Percentiles rank a stretch among this genome's conserved stretches.
phyloP scores from a whole-genome alignment of 768 basidiomycete species.

The Mycena galopus region DNA sequence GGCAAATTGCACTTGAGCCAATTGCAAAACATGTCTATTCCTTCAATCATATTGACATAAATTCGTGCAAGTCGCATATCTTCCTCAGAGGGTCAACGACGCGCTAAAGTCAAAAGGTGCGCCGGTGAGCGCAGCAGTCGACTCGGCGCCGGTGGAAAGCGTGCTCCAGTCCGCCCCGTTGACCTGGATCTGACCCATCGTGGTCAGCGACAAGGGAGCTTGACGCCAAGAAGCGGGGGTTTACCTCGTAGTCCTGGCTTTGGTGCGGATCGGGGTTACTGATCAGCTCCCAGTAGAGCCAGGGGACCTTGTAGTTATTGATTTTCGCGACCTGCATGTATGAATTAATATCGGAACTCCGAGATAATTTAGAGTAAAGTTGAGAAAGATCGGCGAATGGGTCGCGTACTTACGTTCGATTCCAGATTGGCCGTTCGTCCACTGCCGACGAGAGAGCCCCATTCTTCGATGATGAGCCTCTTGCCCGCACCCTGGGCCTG shows the following conservation, averaged over 20 bases:
- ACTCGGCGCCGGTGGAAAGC: constrained; percentile 25
- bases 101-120: constrained; percentile 43
- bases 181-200: constrained; percentile 38
- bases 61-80: no score
- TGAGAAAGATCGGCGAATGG: not conserved
- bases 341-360: not conserved
- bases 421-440: constrained; percentile 42
- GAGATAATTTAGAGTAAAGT: no score
- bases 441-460: not conserved
- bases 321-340: constrained; percentile 37
- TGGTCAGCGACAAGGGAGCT: not conserved
- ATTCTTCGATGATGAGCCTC: constrained; percentile 30
- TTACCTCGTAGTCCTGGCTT: constrained; percentile 18
- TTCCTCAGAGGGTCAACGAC: constrained; percentile 29
- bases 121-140: constrained; percentile 28
- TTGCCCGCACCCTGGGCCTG: constrained; percentile 50
- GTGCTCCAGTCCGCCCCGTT: constrained; percentile 40
- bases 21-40: no score
- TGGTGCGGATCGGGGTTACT: constrained; percentile 52
- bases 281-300: constrained; percentile 55
- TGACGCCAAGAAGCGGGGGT: no score
- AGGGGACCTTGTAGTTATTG: constrained; percentile 50
- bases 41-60: no score
- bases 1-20: no score
- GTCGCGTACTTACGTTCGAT: constrained; percentile 35